Evolutionary conservation across 495 filamentous ascomycete species (phyloP).

Genomic region (Neohortaea acidophila): DNA sequence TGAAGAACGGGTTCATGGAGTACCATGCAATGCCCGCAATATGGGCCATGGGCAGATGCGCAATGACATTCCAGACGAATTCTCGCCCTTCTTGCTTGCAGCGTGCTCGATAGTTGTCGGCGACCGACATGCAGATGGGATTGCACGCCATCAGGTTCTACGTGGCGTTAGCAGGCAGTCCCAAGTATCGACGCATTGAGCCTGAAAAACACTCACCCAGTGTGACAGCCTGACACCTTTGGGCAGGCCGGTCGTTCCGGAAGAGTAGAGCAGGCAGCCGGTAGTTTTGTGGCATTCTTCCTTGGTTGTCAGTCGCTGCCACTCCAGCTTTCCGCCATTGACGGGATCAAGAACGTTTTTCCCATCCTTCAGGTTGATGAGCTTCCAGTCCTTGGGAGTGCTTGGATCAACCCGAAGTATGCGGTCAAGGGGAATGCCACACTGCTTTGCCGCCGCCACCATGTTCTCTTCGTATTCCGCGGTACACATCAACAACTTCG

Average conservation of each 20-base stretch:
- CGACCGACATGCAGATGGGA: not conserved
- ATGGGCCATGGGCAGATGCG: conserved; percentile 54
- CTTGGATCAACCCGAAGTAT: conserved; percentile 15
- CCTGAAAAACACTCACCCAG: no score
- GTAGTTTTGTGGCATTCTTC: conserved; percentile 17
- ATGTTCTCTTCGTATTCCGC: conserved; percentile 20
- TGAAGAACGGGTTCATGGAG: conserved; percentile 29
- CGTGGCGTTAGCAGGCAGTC: no score
- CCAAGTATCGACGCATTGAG: no score
- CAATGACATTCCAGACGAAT: not conserved
- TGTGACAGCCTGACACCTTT: conserved; percentile 76
- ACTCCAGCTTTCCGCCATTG: conserved; percentile 15
- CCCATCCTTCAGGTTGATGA: conserved; percentile 17
- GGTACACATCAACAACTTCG: conserved; percentile 37
- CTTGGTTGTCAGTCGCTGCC: conserved; percentile 12
- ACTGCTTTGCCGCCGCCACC: conserved; percentile 17
- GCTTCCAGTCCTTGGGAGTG: conserved; percentile 15
- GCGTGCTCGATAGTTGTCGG: not conserved
- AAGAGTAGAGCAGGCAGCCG: conserved; percentile 47
- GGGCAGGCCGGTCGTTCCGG: conserved; percentile 64
- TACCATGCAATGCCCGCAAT: conserved; percentile 34
- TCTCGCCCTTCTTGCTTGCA: not conserved
- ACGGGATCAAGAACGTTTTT: not conserved
- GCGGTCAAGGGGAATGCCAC: conserved; percentile 12
- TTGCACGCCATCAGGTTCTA: conserved; percentile 17